Evolutionary conservation across 306 rosid species (phyloP).

Genomic region (Trifolium fragiferum): DNA sequence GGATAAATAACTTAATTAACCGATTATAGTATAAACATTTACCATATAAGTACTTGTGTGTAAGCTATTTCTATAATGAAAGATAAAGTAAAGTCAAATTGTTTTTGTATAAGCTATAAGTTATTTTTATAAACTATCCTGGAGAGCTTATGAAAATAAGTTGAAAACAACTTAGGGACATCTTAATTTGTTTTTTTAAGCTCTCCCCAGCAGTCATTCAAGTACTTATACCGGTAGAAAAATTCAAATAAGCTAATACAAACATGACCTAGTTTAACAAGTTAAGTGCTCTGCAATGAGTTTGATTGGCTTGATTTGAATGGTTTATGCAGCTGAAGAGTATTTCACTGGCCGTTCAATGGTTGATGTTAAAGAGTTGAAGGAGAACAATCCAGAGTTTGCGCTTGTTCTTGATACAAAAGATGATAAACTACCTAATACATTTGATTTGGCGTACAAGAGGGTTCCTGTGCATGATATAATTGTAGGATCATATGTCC

Average conservation of each 20-base stretch:
- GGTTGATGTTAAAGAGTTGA: conserved; percentile 91
- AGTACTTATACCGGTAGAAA: background rate
- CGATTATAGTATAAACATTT: no score
- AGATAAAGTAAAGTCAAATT: background rate
- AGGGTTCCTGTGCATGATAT: conserved; percentile 89
- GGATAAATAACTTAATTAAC: background rate
- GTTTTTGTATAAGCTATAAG: background rate
- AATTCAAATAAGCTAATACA: background rate
- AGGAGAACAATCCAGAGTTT: conserved; percentile 93
- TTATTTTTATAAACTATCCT: background rate
- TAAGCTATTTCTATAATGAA: background rate
- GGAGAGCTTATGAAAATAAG: no score
- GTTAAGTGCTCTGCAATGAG: conserved; percentile 1
- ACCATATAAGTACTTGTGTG: background rate
- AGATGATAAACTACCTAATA: conserved; percentile 77
- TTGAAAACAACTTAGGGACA: no score
- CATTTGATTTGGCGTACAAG: conserved; percentile 76
- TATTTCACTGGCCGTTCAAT: conserved; percentile 88
- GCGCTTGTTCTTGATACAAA: conserved; percentile 81
- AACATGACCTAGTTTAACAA: conserved; percentile 9
- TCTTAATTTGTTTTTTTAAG: no score
- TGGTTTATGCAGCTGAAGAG: conserved; percentile 81
- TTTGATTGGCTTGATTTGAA: conserved; percentile 40
- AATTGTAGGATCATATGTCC: conserved; percentile 77
- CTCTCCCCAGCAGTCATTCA: background rate